These are phyloP conservation scores for Boletus insuetus DNA, from an alignment of 768 basidiomycete genomes.

Conservation along the genomic window DNA sequence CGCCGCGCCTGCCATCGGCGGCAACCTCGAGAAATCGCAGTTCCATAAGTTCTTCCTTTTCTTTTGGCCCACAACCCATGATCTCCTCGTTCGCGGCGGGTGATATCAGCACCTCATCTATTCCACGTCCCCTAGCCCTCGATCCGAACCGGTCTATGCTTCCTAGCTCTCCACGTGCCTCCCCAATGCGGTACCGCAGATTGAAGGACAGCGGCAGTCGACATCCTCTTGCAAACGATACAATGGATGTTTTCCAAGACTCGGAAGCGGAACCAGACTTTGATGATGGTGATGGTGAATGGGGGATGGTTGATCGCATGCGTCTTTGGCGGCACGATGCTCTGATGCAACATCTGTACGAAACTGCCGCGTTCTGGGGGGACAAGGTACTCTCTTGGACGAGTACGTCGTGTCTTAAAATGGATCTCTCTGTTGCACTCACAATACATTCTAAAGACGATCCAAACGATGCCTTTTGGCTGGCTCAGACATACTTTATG, in stretches of 20 bases:
- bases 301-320: conserved; percentile 94
- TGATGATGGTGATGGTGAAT: conserved; percentile 59
- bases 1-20: conserved; percentile 53
- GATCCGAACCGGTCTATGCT: conserved; percentile 82
- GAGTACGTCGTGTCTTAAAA: conserved; percentile 51
- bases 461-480: conserved; percentile 98
- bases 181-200: conserved; percentile 55
- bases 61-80: conserved; percentile 76
- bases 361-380: conserved; percentile 97
- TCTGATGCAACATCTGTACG: conserved; percentile 96
- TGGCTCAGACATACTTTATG: conserved; percentile 96
- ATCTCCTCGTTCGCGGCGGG: conserved; percentile 68
- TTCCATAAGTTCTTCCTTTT: conserved; percentile 79
- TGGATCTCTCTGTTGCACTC: conserved; percentile 1
- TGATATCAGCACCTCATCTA: conserved; percentile 59
- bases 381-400: conserved; percentile 97
- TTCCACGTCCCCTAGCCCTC: conserved; percentile 53
- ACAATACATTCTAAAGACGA: conserved; percentile 54
- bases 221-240: conserved; percentile 80
- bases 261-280: conserved; percentile 57
- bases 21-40: conserved; percentile 56
- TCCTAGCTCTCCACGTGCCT: conserved; percentile 70
- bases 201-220: conserved; percentile 50
- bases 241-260: conserved; percentile 71
- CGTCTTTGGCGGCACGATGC: conserved; percentile 97